Base-by-base conservation (phyloP, 1,284 basidiomycete genomes). In the Phylloporus sp. region DNA sequence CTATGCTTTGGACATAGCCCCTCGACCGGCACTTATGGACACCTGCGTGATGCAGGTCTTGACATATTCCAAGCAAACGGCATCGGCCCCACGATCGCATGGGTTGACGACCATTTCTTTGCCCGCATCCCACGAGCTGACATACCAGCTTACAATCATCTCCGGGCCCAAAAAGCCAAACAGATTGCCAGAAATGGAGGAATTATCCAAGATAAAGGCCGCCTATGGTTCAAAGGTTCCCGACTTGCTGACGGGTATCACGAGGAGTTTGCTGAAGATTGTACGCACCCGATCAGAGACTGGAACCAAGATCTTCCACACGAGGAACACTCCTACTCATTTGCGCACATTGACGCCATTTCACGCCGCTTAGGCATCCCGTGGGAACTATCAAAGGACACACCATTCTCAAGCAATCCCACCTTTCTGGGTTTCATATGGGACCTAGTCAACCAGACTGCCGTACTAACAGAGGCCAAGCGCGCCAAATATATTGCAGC, bases 11-110 rank as follows among this genome's bases (percentile, higher is more conserved):
- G 81, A 0, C 63, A 74, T 0, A 15, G 68, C 0, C 74, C 79
- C 0, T 72, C 72, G 2, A 70, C 72, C 0, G 79, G 82, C 0
- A 55, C 70, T 0, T 81, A 77, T 54, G 78, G 80, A 0, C 3
- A 47, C 0, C 34, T 80, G 0, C 71, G 59, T 1, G 78, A 82
- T 66, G 77, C 77, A 0, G 70, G 39, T 0, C 12, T 52, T 1
- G 55, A 66, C 22, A 66, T 66, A 0, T 10, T 65, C 4, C 6
- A 11, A 20, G 20, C 50, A 2, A 15, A 17, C 13, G 58, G 60
- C 17, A 62, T 66, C 29, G 39, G 52, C 0, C 62, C 62, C 0
- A 2, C 62, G 39, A 49, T 61, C 18, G 20, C 47, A 0, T 66
- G 60, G 60, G 60, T 66, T 3, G 58, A 66, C 15, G 37, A 66